Conservation (phyloP, 2,329 filamentous ascomycete genomes). For the Anthostomella pinea region DNA sequence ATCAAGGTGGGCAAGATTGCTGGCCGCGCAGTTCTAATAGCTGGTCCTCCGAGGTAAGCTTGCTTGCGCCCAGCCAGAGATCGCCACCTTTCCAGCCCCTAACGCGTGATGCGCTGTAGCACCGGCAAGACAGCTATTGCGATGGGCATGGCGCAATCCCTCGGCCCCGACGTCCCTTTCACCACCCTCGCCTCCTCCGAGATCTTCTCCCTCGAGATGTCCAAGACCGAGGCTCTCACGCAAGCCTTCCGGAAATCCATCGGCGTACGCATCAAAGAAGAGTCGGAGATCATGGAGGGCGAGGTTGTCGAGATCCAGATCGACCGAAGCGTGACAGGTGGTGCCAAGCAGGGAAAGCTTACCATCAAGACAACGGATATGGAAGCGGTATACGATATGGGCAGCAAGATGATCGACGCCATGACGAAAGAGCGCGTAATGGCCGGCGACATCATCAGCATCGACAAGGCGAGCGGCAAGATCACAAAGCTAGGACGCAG, state of each 20-base stretch:
- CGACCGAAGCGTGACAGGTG: slow-evolving; percentile 91
- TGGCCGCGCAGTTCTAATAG: slow-evolving; percentile 88
- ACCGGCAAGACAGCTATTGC: slow-evolving; percentile 98
- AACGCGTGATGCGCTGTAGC: slow-evolving; percentile 43
- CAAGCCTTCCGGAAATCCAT: slow-evolving; percentile 99
- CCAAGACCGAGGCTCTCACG: slow-evolving; percentile 95
- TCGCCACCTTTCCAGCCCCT: too few species aligned
- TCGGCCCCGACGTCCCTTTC: slow-evolving; percentile 92
- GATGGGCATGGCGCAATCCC: slow-evolving; percentile 97
- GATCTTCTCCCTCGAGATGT: slow-evolving; percentile 99
- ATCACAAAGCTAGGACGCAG: slow-evolving; percentile 96
- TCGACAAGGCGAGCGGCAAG: slow-evolving; percentile 97
- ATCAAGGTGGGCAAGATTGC: slow-evolving; percentile 99
- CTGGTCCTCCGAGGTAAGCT: slow-evolving; percentile 77
- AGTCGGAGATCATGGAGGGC: slow-evolving; percentile 98
- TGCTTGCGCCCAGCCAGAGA: not conserved
- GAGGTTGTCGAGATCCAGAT: slow-evolving; percentile 99
- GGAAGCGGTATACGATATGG: slow-evolving; percentile 99
- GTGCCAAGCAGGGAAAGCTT: slow-evolving; percentile 96
- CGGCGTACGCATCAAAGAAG: slow-evolving; percentile 95
- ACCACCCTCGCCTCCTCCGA: slow-evolving; percentile 94
- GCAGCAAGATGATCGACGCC: slow-evolving; percentile 98
- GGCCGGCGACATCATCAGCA: slow-evolving; percentile 96
- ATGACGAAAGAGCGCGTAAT: slow-evolving; percentile 99
- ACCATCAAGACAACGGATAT: slow-evolving; percentile 99